Evolutionary conservation across 805 yeast genomes (phyloP).

Genomic region (Phaffomyces opuntiae): DNA sequence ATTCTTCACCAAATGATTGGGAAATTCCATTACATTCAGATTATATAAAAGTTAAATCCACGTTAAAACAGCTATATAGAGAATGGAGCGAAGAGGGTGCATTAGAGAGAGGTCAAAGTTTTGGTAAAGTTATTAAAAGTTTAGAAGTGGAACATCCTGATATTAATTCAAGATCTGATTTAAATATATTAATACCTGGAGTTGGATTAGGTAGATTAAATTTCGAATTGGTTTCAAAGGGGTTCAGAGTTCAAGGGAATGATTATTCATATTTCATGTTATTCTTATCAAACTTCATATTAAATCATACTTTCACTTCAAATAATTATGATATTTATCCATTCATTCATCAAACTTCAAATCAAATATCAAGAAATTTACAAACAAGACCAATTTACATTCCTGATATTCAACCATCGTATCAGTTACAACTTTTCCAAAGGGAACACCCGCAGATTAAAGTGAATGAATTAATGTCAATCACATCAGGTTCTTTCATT

Average conservation of each 20-base stretch:
- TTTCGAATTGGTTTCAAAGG: slow-evolving; percentile 44
- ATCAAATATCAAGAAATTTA: slow-evolving; percentile 35
- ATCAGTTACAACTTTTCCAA: slow-evolving; percentile 27
- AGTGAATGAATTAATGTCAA: slow-evolving; percentile 51
- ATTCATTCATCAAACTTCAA: slow-evolving; percentile 44
- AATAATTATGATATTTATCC: slow-evolving; percentile 43
- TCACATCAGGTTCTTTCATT: slow-evolving; percentile 66
- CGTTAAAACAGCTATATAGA: slow-evolving; percentile 48
- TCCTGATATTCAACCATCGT: slow-evolving; percentile 45
- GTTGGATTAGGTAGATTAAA: slow-evolving; percentile 58
- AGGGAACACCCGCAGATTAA: slow-evolving; percentile 32
- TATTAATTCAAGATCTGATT: slow-evolving; percentile 27
- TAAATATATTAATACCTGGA: slow-evolving; percentile 52
- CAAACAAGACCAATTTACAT: slow-evolving; percentile 45
- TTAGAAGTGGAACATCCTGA: slow-evolving; percentile 32
- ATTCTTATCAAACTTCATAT: slow-evolving; percentile 43
- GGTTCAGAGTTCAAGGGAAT: slow-evolving; percentile 61
- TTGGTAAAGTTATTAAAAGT: slow-evolving; percentile 29
- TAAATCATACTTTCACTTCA: slow-evolving; percentile 38
- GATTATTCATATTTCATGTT: slow-evolving; percentile 63
- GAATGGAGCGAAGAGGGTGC: slow-evolving; percentile 57
- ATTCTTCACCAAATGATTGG: slow-evolving; percentile 35
- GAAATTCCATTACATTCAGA: slow-evolving; percentile 33
- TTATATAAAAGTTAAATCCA: slow-evolving; percentile 49
- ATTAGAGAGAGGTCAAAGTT: slow-evolving; percentile 35